phyloP scores from a whole-genome alignment of 306 rosid genomes.

The Senna tora region DNA sequence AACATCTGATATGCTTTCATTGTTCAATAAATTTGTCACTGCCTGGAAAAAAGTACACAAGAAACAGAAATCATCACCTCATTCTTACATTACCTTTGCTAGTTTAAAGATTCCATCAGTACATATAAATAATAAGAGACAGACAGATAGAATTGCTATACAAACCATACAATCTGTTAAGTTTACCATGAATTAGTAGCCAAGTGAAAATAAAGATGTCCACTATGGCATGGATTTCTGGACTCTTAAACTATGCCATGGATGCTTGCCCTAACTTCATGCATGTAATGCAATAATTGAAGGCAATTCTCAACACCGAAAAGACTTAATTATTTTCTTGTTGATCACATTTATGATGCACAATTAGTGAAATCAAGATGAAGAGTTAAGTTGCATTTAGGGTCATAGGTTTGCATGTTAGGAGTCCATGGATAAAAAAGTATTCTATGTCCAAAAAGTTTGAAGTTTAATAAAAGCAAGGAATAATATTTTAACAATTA shows the following conservation, averaged over 20 bases:
- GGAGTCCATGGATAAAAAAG: neutral
- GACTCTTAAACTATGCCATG: slow-evolving; percentile 5
- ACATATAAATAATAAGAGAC: slow-evolving; percentile 4
- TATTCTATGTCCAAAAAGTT: neutral
- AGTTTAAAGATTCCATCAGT: slow-evolving; percentile 24
- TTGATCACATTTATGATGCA: neutral
- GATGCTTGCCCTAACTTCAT: slow-evolving; percentile 7
- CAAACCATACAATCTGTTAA: slow-evolving; percentile 24
- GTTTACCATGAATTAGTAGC: slow-evolving; percentile 18
- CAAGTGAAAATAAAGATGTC: slow-evolving; percentile 28
- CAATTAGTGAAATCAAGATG: neutral
- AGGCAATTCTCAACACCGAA: neutral
- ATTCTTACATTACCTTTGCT: slow-evolving; percentile 9
- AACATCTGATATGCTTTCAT: slow-evolving; percentile 62
- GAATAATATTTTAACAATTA: slow-evolving; percentile 14
- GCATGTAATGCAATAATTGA: neutral
- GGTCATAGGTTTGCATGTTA: neutral
- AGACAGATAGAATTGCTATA: slow-evolving; percentile 6
- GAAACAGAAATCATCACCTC: slow-evolving; percentile 17
- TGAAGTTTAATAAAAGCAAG: slow-evolving; percentile 21
- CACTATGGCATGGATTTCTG: slow-evolving; percentile 26
- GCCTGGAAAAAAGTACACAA: slow-evolving; percentile 49
- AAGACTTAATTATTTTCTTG: neutral
- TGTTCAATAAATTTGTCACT: slow-evolving; percentile 58
- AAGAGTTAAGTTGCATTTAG: neutral